phyloP scores from a whole-genome alignment of 2,329 filamentous ascomycete species.

The Xylaria arbuscula region DNA sequence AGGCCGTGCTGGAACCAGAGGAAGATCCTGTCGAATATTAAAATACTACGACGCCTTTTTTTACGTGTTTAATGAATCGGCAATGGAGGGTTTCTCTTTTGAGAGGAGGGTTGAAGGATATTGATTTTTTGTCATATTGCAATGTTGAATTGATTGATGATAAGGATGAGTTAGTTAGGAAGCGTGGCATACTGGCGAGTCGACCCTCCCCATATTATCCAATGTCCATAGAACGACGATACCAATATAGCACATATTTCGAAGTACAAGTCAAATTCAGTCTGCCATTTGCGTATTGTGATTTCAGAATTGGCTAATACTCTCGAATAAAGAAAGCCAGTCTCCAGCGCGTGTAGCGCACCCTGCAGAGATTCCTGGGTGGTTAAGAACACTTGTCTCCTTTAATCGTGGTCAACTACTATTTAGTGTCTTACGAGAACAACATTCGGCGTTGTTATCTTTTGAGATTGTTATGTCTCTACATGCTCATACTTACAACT shows the following conservation, averaged over 20 bases:
- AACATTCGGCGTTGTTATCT: neutral
- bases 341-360: neutral
- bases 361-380: neutral
- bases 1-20: constrained; percentile 16
- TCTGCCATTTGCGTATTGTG: neutral
- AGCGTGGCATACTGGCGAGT: constrained; percentile 7
- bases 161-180: neutral
- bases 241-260: constrained; percentile 42
- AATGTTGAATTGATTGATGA: constrained; percentile 26
- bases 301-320: neutral
- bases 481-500: neutral
- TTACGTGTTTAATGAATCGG: constrained; percentile 21
- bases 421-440: neutral
- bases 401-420: neutral
- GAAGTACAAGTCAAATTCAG: neutral
- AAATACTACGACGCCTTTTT: constrained; percentile 7
- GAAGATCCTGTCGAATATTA: constrained; percentile 9
- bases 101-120: neutral
- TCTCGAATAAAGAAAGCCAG: neutral
- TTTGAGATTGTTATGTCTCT: neutral
- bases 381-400: too few species aligned
- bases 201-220: constrained; percentile 4
- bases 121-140: constrained; percentile 10
- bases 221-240: constrained; percentile 44
- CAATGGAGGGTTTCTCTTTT: constrained; percentile 3